A percentile compares a stretch with the other conserved stretches of the same genome.
Evolutionary conservation across 805 yeast species (phyloP).

Genomic region (Osmozyma mogii): DNA sequence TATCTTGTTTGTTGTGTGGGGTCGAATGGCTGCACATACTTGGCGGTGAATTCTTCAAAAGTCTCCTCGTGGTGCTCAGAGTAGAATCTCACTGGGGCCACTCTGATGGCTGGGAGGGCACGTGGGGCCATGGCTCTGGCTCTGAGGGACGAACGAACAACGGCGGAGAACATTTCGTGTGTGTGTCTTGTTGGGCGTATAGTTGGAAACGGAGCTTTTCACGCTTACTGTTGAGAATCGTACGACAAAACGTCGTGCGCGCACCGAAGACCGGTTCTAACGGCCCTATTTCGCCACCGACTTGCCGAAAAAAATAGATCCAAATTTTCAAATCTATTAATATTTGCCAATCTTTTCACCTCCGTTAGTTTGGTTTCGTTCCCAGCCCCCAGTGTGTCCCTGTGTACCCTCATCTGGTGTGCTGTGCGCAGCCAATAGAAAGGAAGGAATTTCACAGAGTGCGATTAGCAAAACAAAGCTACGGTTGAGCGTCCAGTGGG

Average conservation of each 20-base stretch:
- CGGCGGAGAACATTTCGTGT: constrained; percentile 27
- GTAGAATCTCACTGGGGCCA: constrained; percentile 51
- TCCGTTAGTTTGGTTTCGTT: too few species aligned
- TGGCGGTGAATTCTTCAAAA: constrained; percentile 85
- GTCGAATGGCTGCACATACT: constrained; percentile 36
- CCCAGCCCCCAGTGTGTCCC: not conserved
- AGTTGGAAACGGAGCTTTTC: not conserved
- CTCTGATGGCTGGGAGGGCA: constrained; percentile 23
- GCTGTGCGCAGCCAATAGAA: constrained; percentile 3
- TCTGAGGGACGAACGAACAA: constrained; percentile 37
- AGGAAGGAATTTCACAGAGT: constrained; percentile 2
- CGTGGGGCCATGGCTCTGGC: constrained; percentile 24
- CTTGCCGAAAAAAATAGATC: not conserved
- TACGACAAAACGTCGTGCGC: constrained; percentile 11
- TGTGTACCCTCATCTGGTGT: not conserved
- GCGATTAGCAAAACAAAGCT: too few species aligned
- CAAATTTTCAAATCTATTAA: not conserved
- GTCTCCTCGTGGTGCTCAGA: constrained; percentile 87
- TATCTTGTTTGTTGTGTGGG: too few species aligned
- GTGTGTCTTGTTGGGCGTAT: constrained; percentile 1
- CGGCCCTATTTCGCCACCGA: not conserved
- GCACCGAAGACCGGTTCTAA: constrained; percentile 3
- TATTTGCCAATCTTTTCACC: constrained; percentile 8
- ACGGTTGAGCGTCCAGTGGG: too few species aligned
- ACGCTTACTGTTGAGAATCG: constrained; percentile 5